Evolutionary conservation across 2,329 filamentous ascomycete genomes (phyloP).

Genomic region (Colletotrichum sp.): DNA sequence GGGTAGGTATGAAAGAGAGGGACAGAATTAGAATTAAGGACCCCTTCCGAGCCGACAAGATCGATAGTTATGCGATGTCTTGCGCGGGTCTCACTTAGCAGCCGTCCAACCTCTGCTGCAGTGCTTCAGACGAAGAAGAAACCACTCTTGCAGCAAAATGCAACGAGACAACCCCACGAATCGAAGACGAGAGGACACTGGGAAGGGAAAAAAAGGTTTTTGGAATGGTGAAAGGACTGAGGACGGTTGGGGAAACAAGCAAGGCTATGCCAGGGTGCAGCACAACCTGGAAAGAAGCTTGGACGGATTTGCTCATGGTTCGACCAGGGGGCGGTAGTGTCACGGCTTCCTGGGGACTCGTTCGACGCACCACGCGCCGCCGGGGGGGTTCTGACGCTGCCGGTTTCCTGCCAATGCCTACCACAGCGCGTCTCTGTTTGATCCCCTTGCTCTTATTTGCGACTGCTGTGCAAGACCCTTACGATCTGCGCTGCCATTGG

Average conservation of each 20-base stretch:
- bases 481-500: neutral
- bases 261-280: constrained; percentile 1
- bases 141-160: neutral
- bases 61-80: constrained; percentile 1
- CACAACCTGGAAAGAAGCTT: neutral
- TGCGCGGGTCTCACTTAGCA: constrained; percentile 7
- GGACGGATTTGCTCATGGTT: constrained; percentile 17
- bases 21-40: neutral
- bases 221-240: neutral
- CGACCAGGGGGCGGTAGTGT: constrained; percentile 15
- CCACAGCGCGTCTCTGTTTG: neutral
- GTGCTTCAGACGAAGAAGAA: constrained; percentile 10
- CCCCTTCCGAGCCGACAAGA: neutral
- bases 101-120: neutral
- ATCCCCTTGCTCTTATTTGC: neutral
- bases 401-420: constrained; percentile 1
- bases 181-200: neutral
- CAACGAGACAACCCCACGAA: neutral
- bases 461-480: neutral
- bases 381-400: constrained; percentile 14
- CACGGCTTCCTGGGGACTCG: constrained; percentile 15
- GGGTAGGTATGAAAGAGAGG: neutral
- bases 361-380: constrained; percentile 11
- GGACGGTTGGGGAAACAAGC: neutral
- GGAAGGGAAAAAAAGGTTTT: constrained; percentile 2